A percentile compares a stretch with the other conserved stretches of the same genome.
Evolutionary conservation across 495 filamentous ascomycete genomes (phyloP).

Genomic region (Penicillium cosmopolitanum): DNA sequence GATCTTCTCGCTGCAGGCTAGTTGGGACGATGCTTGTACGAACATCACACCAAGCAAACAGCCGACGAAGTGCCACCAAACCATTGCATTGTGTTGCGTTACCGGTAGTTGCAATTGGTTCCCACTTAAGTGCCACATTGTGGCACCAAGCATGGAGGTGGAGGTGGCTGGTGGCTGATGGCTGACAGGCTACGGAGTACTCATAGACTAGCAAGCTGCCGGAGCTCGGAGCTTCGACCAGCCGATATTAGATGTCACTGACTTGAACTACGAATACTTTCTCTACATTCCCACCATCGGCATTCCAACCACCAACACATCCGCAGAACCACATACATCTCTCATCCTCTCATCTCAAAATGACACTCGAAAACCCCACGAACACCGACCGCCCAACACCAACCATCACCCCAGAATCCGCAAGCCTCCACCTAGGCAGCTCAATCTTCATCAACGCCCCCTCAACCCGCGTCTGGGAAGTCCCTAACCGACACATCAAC

Average conservation of each 20-base stretch:
- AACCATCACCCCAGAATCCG: conserved; percentile 32
- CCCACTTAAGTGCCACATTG: no score
- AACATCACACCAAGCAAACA: conserved; percentile 2
- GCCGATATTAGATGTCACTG: not conserved
- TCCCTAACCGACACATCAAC: conserved; percentile 45
- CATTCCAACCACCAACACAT: not conserved
- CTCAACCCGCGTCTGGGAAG: conserved; percentile 37
- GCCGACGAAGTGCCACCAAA: not conserved
- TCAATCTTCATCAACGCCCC: conserved; percentile 40
- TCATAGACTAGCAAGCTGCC: not conserved
- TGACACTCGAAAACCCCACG: conserved; percentile 23
- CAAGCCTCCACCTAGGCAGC: conserved; percentile 39
- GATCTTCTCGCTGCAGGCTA: not conserved
- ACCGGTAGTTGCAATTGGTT: no score
- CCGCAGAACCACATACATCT: not conserved
- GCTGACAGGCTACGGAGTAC: no score
- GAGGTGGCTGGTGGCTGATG: no score
- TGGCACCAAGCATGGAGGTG: no score
- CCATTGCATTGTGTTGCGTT: no score
- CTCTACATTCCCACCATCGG: not conserved
- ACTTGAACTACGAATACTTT: not conserved
- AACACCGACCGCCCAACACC: conserved; percentile 38
- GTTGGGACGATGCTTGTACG: conserved; percentile 2
- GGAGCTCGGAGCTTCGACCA: conserved; percentile 5
- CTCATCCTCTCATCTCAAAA: not conserved